phyloP scores from a whole-genome alignment of 495 filamentous ascomycete genomes.

The Rostrohypoxylon terebratum region DNA sequence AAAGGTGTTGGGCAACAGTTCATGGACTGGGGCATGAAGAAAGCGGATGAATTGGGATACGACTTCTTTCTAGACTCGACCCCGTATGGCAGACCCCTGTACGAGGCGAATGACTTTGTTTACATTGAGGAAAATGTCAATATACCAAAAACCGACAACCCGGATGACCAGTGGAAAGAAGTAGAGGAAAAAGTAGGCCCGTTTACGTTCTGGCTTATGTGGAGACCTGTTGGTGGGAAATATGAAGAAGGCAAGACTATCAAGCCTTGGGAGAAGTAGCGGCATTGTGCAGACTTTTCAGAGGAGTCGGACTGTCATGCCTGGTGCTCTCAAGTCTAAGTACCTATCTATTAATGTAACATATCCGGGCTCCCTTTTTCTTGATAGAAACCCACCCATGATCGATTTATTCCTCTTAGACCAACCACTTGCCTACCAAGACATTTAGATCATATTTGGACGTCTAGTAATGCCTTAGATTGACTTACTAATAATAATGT shows the following conservation, averaged over 20 bases:
- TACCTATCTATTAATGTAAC: too few relatives aligned
- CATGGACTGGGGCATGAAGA: conserved; percentile 52
- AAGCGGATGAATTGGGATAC: conserved; percentile 51
- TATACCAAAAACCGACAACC: conserved; percentile 41
- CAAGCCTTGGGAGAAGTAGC: conserved; percentile 31
- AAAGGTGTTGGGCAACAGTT: conserved; percentile 51
- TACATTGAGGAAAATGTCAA: conserved; percentile 40
- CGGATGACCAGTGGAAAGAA: conserved; percentile 50
- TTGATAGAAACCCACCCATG: too few relatives aligned
- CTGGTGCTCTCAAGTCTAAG: too few relatives aligned
- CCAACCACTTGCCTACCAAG: too few relatives aligned
- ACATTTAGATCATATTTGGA: too few relatives aligned
- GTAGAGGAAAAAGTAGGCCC: conserved; percentile 44
- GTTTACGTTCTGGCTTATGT: conserved; percentile 47
- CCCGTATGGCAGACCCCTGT: conserved; percentile 45
- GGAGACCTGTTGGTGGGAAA: conserved; percentile 50
- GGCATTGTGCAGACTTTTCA: not conserved
- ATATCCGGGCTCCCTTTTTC: too few relatives aligned
- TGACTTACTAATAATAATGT: too few relatives aligned
- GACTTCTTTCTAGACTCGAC: conserved; percentile 53
- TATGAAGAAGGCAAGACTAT: conserved; percentile 42
- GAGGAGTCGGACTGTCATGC: too few relatives aligned
- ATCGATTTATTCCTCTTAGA: too few relatives aligned
- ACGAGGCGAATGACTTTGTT: conserved; percentile 51
- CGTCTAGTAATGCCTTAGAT: too few relatives aligned